Evolutionary conservation across 179 eudicot genomes (phyloP).

Genomic region (Carnegiea gigantea): DNA sequence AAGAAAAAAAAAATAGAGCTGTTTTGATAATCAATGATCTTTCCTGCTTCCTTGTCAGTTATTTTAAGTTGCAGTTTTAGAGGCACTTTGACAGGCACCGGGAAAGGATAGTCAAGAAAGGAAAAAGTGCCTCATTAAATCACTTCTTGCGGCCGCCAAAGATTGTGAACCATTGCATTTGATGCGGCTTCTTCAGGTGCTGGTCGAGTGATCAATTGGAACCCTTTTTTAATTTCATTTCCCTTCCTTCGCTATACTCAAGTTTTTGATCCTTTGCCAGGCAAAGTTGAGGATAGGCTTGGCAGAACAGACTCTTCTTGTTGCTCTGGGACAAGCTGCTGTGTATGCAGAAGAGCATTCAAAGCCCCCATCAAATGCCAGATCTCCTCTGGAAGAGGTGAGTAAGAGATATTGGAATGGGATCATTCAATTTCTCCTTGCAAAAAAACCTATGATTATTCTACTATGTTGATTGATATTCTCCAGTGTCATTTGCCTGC

Average conservation of each 20-base stretch:
- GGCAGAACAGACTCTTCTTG: slow-evolving; percentile 91
- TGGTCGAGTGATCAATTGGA: no score
- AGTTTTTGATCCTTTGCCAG: slow-evolving; percentile 8
- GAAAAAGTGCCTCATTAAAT: slow-evolving; percentile 80
- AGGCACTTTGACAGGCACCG: slow-evolving; percentile 50
- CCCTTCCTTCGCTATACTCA: neutral
- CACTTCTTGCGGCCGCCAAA: slow-evolving; percentile 84
- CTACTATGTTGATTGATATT: no score
- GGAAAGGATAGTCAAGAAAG: slow-evolving; percentile 92
- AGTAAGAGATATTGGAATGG: slow-evolving; percentile 17
- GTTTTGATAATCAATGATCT: neutral
- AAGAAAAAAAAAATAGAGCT: no score
- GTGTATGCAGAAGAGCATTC: slow-evolving; percentile 71
- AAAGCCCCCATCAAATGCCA: slow-evolving; percentile 49
- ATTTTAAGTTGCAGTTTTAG: neutral
- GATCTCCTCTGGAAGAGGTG: slow-evolving; percentile 82
- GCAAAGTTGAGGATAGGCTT: slow-evolving; percentile 73
- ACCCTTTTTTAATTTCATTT: slow-evolving; percentile 7
- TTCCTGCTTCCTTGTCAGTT: neutral
- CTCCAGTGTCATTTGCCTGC: no score
- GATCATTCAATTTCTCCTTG: neutral
- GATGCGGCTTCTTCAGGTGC: slow-evolving; percentile 89
- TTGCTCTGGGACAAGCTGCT: slow-evolving; percentile 87
- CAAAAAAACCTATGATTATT: no score
- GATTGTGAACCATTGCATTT: slow-evolving; percentile 93